Percentiles rank a stretch among this genome's conserved stretches.
These are phyloP conservation scores for Chaetomium globosum DNA, from an alignment of 2,329 filamentous ascomycete genomes.

Conservation along the genomic window DNA sequence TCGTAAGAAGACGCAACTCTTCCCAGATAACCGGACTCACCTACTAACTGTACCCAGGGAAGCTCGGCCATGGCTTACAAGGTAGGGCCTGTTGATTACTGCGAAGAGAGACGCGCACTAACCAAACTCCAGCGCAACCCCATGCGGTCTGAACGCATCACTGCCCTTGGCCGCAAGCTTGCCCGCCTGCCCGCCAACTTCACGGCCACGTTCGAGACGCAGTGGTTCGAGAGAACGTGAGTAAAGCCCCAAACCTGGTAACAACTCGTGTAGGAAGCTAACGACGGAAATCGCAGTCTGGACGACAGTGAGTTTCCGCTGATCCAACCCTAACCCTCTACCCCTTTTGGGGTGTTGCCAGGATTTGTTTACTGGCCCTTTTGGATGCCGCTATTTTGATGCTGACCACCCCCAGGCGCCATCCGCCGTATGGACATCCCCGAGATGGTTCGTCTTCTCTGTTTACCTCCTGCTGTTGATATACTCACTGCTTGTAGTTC, in stretches of 20 bases:
- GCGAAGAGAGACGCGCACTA: conserved; percentile 38
- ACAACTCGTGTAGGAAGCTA: neutral
- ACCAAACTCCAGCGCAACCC: conserved; percentile 30
- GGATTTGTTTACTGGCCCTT: neutral
- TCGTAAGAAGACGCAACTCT: conserved; percentile 47
- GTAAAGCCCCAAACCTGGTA: neutral
- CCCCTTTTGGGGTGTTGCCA: neutral
- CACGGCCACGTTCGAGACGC: conserved; percentile 67
- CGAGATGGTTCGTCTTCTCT: conserved; percentile 40
- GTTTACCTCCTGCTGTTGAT: neutral
- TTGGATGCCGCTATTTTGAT: neutral
- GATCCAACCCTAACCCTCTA: conserved; percentile 32
- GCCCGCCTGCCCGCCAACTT: conserved; percentile 47
- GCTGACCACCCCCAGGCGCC: conserved; percentile 44
- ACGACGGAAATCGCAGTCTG: conserved; percentile 63
- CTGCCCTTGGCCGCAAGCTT: conserved; percentile 47
- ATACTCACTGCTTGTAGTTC: conserved; percentile 50
- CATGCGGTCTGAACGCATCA: conserved; percentile 55
- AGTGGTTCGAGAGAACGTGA: conserved; percentile 47
- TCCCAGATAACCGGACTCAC: neutral
- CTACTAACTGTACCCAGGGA: conserved; percentile 27
- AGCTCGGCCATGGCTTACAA: conserved; percentile 48
- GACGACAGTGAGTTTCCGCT: conserved; percentile 61
- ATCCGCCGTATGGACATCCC: conserved; percentile 68
- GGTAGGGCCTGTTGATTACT: conserved; percentile 23